Evolutionary conservation across 1,284 basidiomycete genomes (phyloP), one percentile per base, ranked within the genome.

Genomic region (Boletellus deceptivus): DNA sequence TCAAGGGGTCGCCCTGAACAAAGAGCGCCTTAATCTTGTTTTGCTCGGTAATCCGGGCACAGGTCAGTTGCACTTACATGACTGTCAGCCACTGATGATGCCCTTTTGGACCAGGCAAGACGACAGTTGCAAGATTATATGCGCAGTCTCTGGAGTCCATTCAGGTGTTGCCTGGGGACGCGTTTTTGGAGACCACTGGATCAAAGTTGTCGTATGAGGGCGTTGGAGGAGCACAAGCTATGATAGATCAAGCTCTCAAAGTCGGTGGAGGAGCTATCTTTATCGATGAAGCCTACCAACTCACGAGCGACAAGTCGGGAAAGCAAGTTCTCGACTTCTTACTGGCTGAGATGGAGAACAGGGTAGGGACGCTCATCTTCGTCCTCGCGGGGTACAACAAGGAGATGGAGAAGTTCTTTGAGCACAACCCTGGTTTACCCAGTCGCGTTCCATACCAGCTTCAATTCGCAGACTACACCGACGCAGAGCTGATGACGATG

Each of bases 371-470:
- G 10, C 55, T 85, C 8, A 79, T 83, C 10, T 86, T 86, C 68
- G 78, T 86, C 49, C 69, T 86, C 3, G 84, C 83, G 0, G 84
- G 84, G 2, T 86, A 86, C 63, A 76, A 71, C 62, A 81, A 77
- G 49, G 71, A 86, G 65, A 86, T 86, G 84, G 84, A 86, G 58
- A 78, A 73, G 46, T 86, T 86, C 69, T 86, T 86, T 54, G 83
- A 85, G 52, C 83, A 84, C 57, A 86, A 86, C 56, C 83, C 84
- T 3, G 84, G 84, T 3, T 59, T 86, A 13, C 62, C 65, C 2
- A 85, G 83, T 64, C 80, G 83, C 6, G 79, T 86, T 7, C 84
- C 84, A 0, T 75, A 81, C 54, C 64, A 62, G 24, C 69, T 86
- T 20, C 68, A 77, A 11, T 85, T 86, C 57, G 65, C 68, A 3